Conservation (phyloP, 768 basidiomycete species). For the Trametes sanguinea region DNA sequence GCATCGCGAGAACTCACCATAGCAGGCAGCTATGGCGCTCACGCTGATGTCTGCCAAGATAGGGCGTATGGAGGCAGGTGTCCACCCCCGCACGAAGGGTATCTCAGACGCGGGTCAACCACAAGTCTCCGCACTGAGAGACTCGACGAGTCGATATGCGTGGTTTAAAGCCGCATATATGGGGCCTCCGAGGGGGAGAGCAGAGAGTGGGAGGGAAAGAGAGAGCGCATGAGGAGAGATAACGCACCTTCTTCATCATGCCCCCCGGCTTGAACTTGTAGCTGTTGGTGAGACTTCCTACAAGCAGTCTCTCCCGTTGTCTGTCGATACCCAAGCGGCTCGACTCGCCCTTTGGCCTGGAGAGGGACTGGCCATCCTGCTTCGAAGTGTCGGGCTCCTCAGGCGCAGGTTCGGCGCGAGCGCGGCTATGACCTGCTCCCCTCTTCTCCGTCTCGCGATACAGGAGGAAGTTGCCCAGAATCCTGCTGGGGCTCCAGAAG, state of each 20-base stretch:
- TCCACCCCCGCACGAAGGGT: no score
- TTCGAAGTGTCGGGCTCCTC: constrained; percentile 36
- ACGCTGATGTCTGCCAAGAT: constrained; percentile 11
- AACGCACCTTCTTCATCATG: constrained; percentile 92
- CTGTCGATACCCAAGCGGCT: constrained; percentile 57
- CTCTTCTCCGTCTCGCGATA: constrained; percentile 93
- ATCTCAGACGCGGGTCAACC: no score
- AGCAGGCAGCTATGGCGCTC: constrained; percentile 3
- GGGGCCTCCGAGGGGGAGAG: no score
- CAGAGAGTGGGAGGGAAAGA: not conserved
- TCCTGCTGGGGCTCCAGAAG: constrained; percentile 92
- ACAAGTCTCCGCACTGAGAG: no score
- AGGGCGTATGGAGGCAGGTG: not conserved
- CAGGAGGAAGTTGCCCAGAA: constrained; percentile 91
- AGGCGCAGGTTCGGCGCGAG: constrained; percentile 45
- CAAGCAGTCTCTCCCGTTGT: constrained; percentile 75
- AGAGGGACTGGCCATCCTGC: constrained; percentile 48
- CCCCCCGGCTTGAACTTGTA: constrained; percentile 93
- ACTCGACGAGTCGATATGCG: no score
- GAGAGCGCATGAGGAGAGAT: not conserved
- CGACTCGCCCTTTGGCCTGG: constrained; percentile 61
- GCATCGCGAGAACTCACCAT: not conserved
- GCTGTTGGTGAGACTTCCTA: constrained; percentile 90
- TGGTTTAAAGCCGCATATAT: no score
- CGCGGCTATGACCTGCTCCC: constrained; percentile 61